These are phyloP conservation scores for Penicillium longicatenatum DNA, from an alignment of 495 filamentous ascomycete genomes.

Conservation along the genomic window DNA sequence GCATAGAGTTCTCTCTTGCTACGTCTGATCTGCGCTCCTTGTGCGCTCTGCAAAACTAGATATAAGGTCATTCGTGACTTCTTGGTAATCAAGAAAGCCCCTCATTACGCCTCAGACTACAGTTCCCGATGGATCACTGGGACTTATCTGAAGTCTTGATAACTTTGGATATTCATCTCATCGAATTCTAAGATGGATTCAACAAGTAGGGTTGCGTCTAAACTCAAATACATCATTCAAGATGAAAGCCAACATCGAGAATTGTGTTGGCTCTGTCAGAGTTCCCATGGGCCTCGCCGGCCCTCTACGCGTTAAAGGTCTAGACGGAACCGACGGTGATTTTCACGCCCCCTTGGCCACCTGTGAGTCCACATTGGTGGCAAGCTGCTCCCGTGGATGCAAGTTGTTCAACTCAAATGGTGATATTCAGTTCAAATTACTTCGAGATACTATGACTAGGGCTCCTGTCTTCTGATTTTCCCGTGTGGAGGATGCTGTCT, in stretches of 20 bases:
- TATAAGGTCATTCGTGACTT: too few species aligned
- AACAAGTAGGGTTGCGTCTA: background rate
- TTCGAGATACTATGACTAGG: conserved; percentile 14
- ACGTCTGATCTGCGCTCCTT: too few species aligned
- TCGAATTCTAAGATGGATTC: background rate
- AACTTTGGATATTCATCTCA: too few species aligned
- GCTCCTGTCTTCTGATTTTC: conserved; percentile 13
- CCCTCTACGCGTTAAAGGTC: conserved; percentile 8
- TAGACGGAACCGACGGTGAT: background rate
- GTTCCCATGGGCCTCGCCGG: conserved; percentile 18
- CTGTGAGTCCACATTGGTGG: conserved; percentile 15
- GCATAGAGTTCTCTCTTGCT: too few species aligned
- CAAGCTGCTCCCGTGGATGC: conserved; percentile 20
- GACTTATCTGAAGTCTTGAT: too few species aligned
- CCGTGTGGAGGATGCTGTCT: conserved; percentile 3
- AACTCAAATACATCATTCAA: conserved; percentile 5
- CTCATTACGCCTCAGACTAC: too few species aligned
- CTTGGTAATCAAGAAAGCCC: too few species aligned
- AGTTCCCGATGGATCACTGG: too few species aligned
- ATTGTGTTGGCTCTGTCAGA: conserved; percentile 18
- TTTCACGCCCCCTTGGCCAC: conserved; percentile 19
- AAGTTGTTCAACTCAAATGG: conserved; percentile 13
- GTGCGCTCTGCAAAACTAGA: too few species aligned
- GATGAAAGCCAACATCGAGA: conserved; percentile 16
- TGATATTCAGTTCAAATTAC: conserved; percentile 10